A percentile compares a stretch with the other conserved stretches of the same genome.
Conservation (phyloP, 768 basidiomycete species). For the Suillus weaverae region DNA sequence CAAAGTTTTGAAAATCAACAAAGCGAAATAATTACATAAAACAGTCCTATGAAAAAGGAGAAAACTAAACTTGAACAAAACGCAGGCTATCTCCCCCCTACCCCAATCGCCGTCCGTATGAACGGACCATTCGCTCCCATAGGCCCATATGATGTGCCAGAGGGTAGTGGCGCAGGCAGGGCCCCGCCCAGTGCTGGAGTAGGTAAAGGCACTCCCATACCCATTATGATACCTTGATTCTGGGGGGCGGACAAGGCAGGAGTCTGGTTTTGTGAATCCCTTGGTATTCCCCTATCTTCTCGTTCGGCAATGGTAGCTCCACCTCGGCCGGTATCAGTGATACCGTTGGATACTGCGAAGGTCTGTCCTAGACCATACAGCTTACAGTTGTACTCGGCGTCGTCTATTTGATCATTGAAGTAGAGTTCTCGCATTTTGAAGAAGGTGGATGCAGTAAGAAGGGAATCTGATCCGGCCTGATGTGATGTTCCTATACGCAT, state of each 20-base stretch:
- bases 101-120: conserved; percentile 59
- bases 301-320: conserved; percentile 82
- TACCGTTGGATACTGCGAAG: conserved; percentile 65
- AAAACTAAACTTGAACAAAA: conserved; percentile 20
- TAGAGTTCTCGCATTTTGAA: conserved; percentile 94
- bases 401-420: conserved; percentile 89
- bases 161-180: conserved; percentile 44
- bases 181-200: conserved; percentile 38
- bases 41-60: conserved; percentile 24
- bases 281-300: conserved; percentile 58
- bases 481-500: conserved; percentile 87
- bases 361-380: conserved; percentile 84
- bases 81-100: conserved; percentile 47
- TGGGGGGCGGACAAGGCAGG: conserved; percentile 41
- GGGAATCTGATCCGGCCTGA: conserved; percentile 96
- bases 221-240: conserved; percentile 47
- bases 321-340: conserved; percentile 63
- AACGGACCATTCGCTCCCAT: conserved; percentile 63
- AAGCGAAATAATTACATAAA: conserved; percentile 36
- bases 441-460: conserved; percentile 90
- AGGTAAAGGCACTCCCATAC: conserved; percentile 44
- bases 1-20: conserved; percentile 18
- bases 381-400: conserved; percentile 77
- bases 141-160: conserved; percentile 57
- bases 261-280: conserved; percentile 57